Conservation (phyloP, 257 asterid genomes). For the Phtheirospermum japonicum region DNA sequence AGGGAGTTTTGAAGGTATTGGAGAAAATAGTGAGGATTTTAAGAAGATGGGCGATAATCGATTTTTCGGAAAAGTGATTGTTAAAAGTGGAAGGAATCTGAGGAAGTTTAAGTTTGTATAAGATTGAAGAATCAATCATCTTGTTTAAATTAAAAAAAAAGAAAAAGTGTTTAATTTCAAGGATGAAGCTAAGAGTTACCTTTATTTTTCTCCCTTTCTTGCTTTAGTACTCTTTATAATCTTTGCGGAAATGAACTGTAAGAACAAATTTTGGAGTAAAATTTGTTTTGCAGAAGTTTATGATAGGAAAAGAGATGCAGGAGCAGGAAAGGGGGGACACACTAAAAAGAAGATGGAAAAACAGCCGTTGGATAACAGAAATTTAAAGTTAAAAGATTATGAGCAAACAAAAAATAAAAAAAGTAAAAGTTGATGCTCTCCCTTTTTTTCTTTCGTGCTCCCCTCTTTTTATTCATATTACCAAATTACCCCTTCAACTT, state of each 20-base stretch:
- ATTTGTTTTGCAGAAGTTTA: constrained; percentile 35
- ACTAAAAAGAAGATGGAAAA: constrained; percentile 32
- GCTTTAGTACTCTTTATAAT: constrained; percentile 27
- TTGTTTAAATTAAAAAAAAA: constrained; percentile 30
- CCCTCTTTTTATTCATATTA: constrained; percentile 40
- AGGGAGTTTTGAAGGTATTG: constrained; percentile 45
- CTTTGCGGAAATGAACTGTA: too few species aligned
- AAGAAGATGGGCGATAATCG: constrained; percentile 26
- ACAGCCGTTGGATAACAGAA: constrained; percentile 68
- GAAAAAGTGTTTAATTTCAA: constrained; percentile 73
- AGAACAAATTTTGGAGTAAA: constrained; percentile 20
- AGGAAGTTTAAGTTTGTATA: constrained; percentile 40
- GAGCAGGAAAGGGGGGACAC: constrained; percentile 9
- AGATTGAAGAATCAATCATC: constrained; percentile 65
- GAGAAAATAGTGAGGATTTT: constrained; percentile 34
- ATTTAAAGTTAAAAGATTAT: constrained; percentile 49
- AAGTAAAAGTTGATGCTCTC: constrained; percentile 44
- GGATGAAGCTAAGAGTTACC: constrained; percentile 66
- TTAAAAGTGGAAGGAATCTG: constrained; percentile 56
- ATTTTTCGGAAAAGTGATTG: constrained; percentile 30
- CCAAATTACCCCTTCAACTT: constrained; percentile 65
- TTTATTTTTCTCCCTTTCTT: constrained; percentile 35
- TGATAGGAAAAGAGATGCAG: constrained; percentile 14
- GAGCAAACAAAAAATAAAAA: constrained; percentile 30
- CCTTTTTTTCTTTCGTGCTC: constrained; percentile 45